phyloP scores from a whole-genome alignment of 2,329 filamentous ascomycete species.

The Lanzia echinophila region DNA sequence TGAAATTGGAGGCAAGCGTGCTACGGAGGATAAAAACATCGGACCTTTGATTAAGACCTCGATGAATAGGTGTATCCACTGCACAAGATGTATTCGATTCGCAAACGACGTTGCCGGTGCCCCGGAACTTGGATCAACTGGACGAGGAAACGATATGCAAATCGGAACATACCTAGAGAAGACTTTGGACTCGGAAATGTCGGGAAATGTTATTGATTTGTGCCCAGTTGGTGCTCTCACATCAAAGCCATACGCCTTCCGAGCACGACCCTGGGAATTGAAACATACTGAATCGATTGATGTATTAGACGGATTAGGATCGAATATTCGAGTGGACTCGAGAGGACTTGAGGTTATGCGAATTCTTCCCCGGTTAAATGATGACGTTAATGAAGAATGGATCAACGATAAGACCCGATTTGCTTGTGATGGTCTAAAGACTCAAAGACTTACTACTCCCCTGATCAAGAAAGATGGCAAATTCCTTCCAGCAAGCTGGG shows the following conservation, averaged over 20 bases:
- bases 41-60: conserved; percentile 97
- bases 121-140: conserved; percentile 87
- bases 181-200: conserved; percentile 89
- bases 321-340: conserved; percentile 89
- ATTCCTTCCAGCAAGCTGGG: conserved; percentile 90
- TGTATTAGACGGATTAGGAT: conserved; percentile 85
- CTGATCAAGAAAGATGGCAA: conserved; percentile 82
- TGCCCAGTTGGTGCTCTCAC: conserved; percentile 96
- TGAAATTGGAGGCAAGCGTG: conserved; percentile 91
- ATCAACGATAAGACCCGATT: conserved; percentile 98
- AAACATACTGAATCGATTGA: conserved; percentile 95
- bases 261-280: conserved; percentile 92
- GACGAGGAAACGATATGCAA: conserved; percentile 94
- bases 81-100: conserved; percentile 95
- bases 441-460: conserved; percentile 88
- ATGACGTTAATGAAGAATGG: conserved; percentile 99
- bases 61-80: conserved; percentile 99
- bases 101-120: conserved; percentile 96
- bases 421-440: conserved; percentile 93
- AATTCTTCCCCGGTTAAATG: conserved; percentile 84
- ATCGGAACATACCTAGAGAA: conserved; percentile 97
- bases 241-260: conserved; percentile 97
- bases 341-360: conserved; percentile 96
- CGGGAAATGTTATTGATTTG: conserved; percentile 94
- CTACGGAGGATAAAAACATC: conserved; percentile 99